Base-by-base conservation (phyloP, 306 rosid species). In the Rosa multiflora region DNA sequence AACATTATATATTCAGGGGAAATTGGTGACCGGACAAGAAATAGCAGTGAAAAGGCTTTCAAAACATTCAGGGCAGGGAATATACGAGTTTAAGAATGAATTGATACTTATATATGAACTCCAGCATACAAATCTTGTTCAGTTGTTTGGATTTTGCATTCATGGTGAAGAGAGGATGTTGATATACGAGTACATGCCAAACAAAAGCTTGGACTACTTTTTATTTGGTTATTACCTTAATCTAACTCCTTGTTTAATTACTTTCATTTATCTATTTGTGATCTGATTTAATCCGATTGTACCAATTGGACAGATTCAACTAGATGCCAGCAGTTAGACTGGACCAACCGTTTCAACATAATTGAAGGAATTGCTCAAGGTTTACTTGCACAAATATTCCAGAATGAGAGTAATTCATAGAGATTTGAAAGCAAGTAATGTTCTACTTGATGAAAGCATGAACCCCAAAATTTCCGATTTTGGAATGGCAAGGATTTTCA, bases 11-110 rank as follows among this genome's bases (percentile, higher is more conserved):
- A 49, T 49, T 39, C 9, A 83, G 87, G 89, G 87, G 14, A 53
- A 46, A 46, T 58, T 83, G 14, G 18, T 42, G 14, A 39, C 74
- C 4, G 74, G 68, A 2, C 55, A 37, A 72, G 78, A 81, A 66
- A 21, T 81, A 5, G 89, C 85, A 1, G 73, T 86, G 3, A 86
- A 86, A 55, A 72, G 63, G 59, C 89, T 86, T 26, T 81, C 84
- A 61, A 78, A 18, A 18, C 18, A 8, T 26, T 72, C 62, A 29
- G 62, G 62, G 11, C 62, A 72, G 47, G 76, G 76, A 35, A 35
- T 26, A 0, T 1, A 5, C 8, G 64, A 52, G 76, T 73, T 73
- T 5, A 73, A 37, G 11, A 73, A 35, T 52, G 76, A 52, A 37
- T 52, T 52, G 13, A 52, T 52, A 4, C 76, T 73, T 15, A 52